A percentile compares a stretch with the other conserved stretches of the same genome.
These are phyloP conservation scores for Akanthomyces lecanii DNA, from an alignment of 2,329 filamentous ascomycete species.

Conservation along the genomic window DNA sequence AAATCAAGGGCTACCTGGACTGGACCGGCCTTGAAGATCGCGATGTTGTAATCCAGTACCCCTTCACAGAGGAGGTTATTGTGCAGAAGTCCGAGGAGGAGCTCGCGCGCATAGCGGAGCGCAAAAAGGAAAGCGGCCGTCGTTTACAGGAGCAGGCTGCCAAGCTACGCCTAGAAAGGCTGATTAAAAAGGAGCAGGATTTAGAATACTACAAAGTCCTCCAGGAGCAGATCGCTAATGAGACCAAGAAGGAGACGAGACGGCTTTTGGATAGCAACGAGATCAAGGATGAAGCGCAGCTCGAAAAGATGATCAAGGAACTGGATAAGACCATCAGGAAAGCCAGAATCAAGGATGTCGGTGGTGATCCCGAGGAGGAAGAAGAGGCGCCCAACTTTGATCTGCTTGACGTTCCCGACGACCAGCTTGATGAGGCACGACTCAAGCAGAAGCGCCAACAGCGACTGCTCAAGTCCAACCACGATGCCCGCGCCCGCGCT, in stretches of 20 bases:
- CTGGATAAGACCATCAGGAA: slow-evolving; percentile 87
- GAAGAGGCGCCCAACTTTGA: slow-evolving; percentile 81
- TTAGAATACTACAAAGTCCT: slow-evolving; percentile 89
- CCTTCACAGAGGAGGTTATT: slow-evolving; percentile 85
- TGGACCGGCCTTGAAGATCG: slow-evolving; percentile 90
- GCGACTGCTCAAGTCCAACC: slow-evolving; percentile 86
- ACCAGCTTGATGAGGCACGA: slow-evolving; percentile 85
- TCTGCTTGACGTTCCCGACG: slow-evolving; percentile 82
- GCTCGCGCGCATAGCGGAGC: slow-evolving; percentile 81
- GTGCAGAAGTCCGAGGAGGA: slow-evolving; percentile 94
- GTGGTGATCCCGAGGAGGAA: slow-evolving; percentile 74
- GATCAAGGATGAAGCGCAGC: slow-evolving; percentile 81
- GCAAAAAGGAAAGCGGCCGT: slow-evolving; percentile 89
- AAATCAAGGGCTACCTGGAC: slow-evolving; percentile 73
- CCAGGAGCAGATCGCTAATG: slow-evolving; percentile 64
- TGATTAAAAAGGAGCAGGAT: slow-evolving; percentile 94
- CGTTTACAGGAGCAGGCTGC: slow-evolving; percentile 92
- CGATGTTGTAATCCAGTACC: slow-evolving; percentile 85
- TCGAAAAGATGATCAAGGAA: slow-evolving; percentile 82
- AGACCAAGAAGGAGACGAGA: slow-evolving; percentile 87
- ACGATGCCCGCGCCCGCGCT: slow-evolving; percentile 87
- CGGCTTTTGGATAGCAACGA: slow-evolving; percentile 85
- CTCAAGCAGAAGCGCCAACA: slow-evolving; percentile 93
- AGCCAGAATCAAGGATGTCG: slow-evolving; percentile 88
- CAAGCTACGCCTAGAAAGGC: slow-evolving; percentile 92